Evolutionary conservation across 1,284 basidiomycete species (phyloP), one percentile per base, ranked within the genome.

Genomic region (Malassezia japonica): DNA sequence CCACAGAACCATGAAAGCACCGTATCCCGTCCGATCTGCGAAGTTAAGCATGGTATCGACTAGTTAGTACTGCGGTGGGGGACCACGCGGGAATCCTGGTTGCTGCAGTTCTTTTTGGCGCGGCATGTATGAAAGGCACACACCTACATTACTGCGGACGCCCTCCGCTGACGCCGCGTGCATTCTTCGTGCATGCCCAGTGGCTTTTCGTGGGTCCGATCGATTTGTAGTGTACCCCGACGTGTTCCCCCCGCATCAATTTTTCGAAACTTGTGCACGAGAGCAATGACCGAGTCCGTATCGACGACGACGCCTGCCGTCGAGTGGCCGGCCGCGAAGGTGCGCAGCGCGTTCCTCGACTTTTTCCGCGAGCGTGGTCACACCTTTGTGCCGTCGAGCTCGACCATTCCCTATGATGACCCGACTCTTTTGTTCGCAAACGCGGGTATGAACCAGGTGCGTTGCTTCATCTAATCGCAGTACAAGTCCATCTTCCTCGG

Each of bases 401-500:
- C 87, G 12, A 92, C 89, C 39, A 87, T 98, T 62, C 92, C 92
- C 1, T 95, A 90, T 75, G 92, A 98, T 61, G 75, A 76, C 56
- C 74, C 94, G 3, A 95, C 92, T 6, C 79, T 98, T 35, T 82
- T 98, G 56, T 98, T 98, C 68, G 89, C 91, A 61, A 98, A 98
- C 78, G 92, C 92, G 60, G 74, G 76, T 70, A 76, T 57, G 60
- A 67, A 66, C 53, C 62, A n/a, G n/a, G n/a, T n/a, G n/a, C n/a
- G n/a, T n/a, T n/a, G n/a, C n/a, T n/a, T n/a, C n/a, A n/a, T n/a
- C n/a, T n/a, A n/a, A n/a, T n/a, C n/a, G n/a, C n/a, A 70, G 57
- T 96, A 87, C 79, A 96, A 98, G 78, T 78, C 86, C 42, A 88
- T 96, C 61, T 96, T 98, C 75, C 80, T 98, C 29, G 92, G 92